These are phyloP conservation scores for Ophiostoma perfectum DNA, from an alignment of 2,329 filamentous ascomycete species.

Conservation along the genomic window DNA sequence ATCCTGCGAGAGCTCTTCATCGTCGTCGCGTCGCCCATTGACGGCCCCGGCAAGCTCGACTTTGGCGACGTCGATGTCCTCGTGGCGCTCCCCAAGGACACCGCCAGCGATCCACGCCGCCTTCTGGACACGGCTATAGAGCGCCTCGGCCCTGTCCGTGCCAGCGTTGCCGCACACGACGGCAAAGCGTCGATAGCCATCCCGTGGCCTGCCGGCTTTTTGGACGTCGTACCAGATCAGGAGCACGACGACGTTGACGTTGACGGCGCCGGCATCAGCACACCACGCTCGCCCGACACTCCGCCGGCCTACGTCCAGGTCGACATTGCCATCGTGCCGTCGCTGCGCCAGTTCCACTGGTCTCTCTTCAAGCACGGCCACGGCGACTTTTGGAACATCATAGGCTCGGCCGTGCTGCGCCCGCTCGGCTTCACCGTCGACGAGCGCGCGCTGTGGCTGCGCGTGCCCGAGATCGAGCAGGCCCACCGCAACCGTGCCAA, in stretches of 20 bases:
- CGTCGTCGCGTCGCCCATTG: slow-evolving; percentile 55
- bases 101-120: not conserved
- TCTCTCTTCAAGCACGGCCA: slow-evolving; percentile 63
- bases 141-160: slow-evolving; percentile 42
- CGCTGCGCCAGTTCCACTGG: slow-evolving; percentile 50
- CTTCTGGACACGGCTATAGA: slow-evolving; percentile 9
- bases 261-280: not conserved
- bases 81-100: slow-evolving; percentile 36
- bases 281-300: not conserved
- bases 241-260: not conserved
- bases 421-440: slow-evolving; percentile 61
- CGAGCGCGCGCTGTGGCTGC: slow-evolving; percentile 57
- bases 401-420: slow-evolving; percentile 61
- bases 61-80: slow-evolving; percentile 72
- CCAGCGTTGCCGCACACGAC: slow-evolving; percentile 30
- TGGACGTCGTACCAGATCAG: slow-evolving; percentile 19
- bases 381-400: slow-evolving; percentile 62
- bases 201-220: slow-evolving; percentile 35
- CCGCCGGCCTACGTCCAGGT: slow-evolving; percentile 53
- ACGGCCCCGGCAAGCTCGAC: slow-evolving; percentile 62
- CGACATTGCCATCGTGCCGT: slow-evolving; percentile 55
- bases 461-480: slow-evolving; percentile 62
- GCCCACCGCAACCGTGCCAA: slow-evolving; percentile 51
- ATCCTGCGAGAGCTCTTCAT: slow-evolving; percentile 49
- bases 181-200: slow-evolving; percentile 48